phyloP scores from a whole-genome alignment of 805 yeast species.

The Wickerhamomyces canadensis region DNA sequence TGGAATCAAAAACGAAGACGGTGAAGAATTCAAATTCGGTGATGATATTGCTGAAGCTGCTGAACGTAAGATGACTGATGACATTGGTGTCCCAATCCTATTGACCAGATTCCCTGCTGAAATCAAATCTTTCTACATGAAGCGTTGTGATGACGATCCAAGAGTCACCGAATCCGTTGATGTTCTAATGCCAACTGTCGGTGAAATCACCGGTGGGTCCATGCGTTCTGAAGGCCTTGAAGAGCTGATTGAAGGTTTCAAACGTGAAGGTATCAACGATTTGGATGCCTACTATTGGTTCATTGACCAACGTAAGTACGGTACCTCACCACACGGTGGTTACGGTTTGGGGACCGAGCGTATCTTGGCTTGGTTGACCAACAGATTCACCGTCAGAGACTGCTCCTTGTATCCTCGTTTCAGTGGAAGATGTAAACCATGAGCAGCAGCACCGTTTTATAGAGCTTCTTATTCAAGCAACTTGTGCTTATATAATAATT shows the following conservation, averaged over 20 bases:
- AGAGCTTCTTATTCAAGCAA: not conserved
- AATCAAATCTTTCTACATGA: conserved; percentile 98
- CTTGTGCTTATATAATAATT: not conserved
- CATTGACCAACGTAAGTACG: conserved; percentile 91
- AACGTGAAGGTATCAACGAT: conserved; percentile 84
- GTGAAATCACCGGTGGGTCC: conserved; percentile 98
- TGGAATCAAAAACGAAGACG: conserved; percentile 91
- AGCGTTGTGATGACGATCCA: conserved; percentile 81
- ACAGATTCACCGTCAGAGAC: conserved; percentile 97
- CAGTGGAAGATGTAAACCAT: conserved; percentile 97
- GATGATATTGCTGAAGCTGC: conserved; percentile 99
- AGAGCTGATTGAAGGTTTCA: conserved; percentile 84
- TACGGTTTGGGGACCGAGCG: conserved; percentile 98
- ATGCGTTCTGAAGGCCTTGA: conserved; percentile 88
- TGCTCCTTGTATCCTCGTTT: conserved; percentile 97
- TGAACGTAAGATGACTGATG: conserved; percentile 97
- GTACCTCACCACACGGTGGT: conserved; percentile 98
- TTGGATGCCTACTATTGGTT: conserved; percentile 87
- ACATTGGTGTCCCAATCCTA: conserved; percentile 86
- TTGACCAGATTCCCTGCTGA: conserved; percentile 94
- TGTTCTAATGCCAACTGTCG: conserved; percentile 98
- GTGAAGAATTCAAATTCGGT: conserved; percentile 88
- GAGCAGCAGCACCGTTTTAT: no score
- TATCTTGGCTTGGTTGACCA: conserved; percentile 96
- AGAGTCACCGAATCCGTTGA: conserved; percentile 98